Percentiles rank a stretch among this genome's conserved stretches.
These are phyloP conservation scores for Diaporthe ampelina DNA, from an alignment of 2,329 filamentous ascomycete species.

Conservation along the genomic window DNA sequence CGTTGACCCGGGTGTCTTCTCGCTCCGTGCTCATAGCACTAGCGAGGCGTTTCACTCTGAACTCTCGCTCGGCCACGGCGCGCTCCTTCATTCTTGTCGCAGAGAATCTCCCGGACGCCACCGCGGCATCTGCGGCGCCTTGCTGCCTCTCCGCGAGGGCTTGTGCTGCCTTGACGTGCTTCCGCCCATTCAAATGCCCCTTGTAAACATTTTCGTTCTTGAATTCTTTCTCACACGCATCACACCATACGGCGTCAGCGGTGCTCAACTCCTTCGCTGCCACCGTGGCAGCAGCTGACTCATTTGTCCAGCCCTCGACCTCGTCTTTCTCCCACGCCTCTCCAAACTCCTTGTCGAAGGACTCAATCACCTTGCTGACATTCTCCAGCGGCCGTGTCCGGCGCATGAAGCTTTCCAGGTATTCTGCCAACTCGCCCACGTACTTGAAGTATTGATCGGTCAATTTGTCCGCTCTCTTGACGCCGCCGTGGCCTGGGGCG, in stretches of 20 bases:
- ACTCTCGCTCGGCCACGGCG: slow-evolving; percentile 90
- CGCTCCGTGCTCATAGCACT: slow-evolving; percentile 88
- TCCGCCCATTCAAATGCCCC: slow-evolving; percentile 88
- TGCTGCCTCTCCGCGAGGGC: slow-evolving; percentile 66
- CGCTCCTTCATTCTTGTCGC: slow-evolving; percentile 76
- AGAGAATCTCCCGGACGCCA: slow-evolving; percentile 42
- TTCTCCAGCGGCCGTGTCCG: slow-evolving; percentile 89
- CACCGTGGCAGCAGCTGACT: slow-evolving; percentile 57
- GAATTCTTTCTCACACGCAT: slow-evolving; percentile 94
- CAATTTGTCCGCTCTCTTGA: slow-evolving; percentile 87
- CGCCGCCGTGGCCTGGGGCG: slow-evolving; percentile 76
- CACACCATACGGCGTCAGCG: slow-evolving; percentile 85
- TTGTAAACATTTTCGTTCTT: slow-evolving; percentile 96
- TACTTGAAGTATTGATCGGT: slow-evolving; percentile 95
- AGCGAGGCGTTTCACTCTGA: slow-evolving; percentile 83
- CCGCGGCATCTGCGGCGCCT: slow-evolving; percentile 48
- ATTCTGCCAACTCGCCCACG: slow-evolving; percentile 81
- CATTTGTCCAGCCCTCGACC: slow-evolving; percentile 82
- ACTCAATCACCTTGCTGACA: slow-evolving; percentile 80
- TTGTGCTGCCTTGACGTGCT: slow-evolving; percentile 88
- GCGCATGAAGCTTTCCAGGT: slow-evolving; percentile 90
- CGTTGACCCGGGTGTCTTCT: slow-evolving; percentile 90
- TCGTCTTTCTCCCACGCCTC: slow-evolving; percentile 85
- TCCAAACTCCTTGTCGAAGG: slow-evolving; percentile 88
- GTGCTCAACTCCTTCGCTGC: slow-evolving; percentile 52